Evolutionary conservation across 495 filamentous ascomycete species (phyloP).

Genomic region (Tuber calosporum): DNA sequence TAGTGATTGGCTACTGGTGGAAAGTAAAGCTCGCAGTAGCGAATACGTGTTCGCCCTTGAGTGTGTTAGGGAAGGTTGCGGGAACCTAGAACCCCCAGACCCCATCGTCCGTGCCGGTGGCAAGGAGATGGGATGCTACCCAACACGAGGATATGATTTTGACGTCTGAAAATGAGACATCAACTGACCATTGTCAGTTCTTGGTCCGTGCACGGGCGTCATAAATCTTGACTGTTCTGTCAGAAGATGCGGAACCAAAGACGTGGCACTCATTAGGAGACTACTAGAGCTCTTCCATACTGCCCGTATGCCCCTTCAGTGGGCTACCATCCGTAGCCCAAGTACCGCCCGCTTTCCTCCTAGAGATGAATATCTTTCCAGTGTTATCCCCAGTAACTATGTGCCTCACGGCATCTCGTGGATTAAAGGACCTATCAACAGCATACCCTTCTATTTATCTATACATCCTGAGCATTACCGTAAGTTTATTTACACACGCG

Average conservation of each 20-base stretch:
- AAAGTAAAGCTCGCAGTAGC: conserved; percentile 76
- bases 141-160: conserved; percentile 50
- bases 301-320: conserved; percentile 72
- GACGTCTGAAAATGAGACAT: conserved; percentile 57
- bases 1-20: conserved; percentile 93
- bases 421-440: conserved; percentile 83
- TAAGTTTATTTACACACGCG: conserved; percentile 72
- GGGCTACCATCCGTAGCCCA: conserved; percentile 76
- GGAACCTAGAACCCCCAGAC: conserved; percentile 92
- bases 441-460: conserved; percentile 80
- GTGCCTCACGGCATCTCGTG: conserved; percentile 62
- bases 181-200: conserved; percentile 73
- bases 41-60: conserved; percentile 53
- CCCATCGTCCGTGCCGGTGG: conserved; percentile 84
- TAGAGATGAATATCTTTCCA: conserved; percentile 79
- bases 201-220: conserved; percentile 82
- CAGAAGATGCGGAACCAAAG: conserved; percentile 83
- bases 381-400: conserved; percentile 86
- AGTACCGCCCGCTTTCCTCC: conserved; percentile 72
- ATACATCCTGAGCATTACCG: conserved; percentile 52
- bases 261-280: conserved; percentile 83
- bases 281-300: conserved; percentile 93
- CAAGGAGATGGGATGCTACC: conserved; percentile 74
- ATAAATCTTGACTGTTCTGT: conserved; percentile 92
- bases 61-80: conserved; percentile 57